Evolutionary conservation across 331 rosid genomes (phyloP).

Genomic region (Ulmus americana): DNA sequence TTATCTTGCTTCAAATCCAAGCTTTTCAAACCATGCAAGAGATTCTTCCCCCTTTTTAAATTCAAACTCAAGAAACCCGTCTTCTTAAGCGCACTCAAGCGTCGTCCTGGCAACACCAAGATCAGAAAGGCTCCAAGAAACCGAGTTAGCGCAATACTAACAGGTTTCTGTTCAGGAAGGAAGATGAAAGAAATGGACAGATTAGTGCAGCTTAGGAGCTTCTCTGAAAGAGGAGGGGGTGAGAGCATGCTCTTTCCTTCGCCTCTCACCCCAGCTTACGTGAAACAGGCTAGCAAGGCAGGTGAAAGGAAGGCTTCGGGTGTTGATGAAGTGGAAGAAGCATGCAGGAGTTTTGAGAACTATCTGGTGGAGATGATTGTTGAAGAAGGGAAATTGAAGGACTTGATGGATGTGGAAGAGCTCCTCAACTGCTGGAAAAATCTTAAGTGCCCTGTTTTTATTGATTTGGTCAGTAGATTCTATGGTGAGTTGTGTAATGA

Average conservation of each 20-base stretch:
- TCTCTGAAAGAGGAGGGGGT: conserved; percentile 15
- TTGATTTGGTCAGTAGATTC: conserved; percentile 68
- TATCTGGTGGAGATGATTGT: conserved; percentile 82
- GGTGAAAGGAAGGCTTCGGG: conserved; percentile 14
- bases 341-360: conserved; percentile 83
- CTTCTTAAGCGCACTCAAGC: conserved; percentile 33
- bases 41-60: conserved; percentile 33
- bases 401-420: conserved; percentile 82
- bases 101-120: conserved; percentile 18
- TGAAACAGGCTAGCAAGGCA: conserved; percentile 1
- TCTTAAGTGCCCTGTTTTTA: conserved; percentile 62
- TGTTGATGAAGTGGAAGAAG: conserved; percentile 55
- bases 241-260: conserved; percentile 32
- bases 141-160: conserved; percentile 31
- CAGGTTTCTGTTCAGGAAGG: conserved; percentile 30
- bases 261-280: conserved; percentile 36
- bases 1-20: conserved; percentile 58
- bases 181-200: conserved; percentile 22
- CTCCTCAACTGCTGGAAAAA: conserved; percentile 82
- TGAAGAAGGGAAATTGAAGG: conserved; percentile 68
- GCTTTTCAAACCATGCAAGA: conserved; percentile 58
- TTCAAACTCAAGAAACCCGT: conserved; percentile 43
- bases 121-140: conserved; percentile 15
- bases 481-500: conserved; percentile 90
- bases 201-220: conserved; percentile 20